Evolutionary conservation across 306 rosid genomes (phyloP), one percentile per base, ranked within the genome.

Genomic region (Geum urbanum): DNA sequence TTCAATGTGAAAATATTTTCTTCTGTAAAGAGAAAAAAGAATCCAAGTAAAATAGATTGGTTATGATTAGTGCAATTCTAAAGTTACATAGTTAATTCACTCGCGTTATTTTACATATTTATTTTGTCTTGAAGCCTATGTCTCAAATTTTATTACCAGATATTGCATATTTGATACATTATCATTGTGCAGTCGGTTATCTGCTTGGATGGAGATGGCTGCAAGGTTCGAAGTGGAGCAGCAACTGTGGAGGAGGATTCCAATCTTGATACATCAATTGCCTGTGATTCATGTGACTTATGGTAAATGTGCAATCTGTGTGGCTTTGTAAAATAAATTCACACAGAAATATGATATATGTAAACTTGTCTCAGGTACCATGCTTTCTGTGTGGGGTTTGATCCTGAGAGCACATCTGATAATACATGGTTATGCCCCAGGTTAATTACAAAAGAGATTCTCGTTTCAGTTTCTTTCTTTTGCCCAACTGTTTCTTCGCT

Each of bases 401-500:
- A 94, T 87, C 70, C 95, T 44, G 99, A 91, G 73, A 81, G 74
- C 71, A 78, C 96, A 58, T 85, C 89, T 41, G 99, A 91, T 48
- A 79, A 72, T 71, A 87, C 92, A 58, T 94, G 99, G 99, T 82
- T 94, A 84, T 94, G 99, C 89, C 99, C 99, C 50, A 89, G 97
- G 99, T 91, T 78, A 77, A 77, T 77, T 61, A 50, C 54, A 60
- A 41, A 59, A 59, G 67, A 47, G 57, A 60, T 62, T 63, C 46
- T 67, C 65, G 56, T 55, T 77, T 52, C 71, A 32, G 53, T 78
- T 63, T 8, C 18, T 19, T 55, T 50, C 32, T 65, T 9, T 66
- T 67, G 66, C 64, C 52, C 54, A 69, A 13, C 7, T 59, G 43
- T 73, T 78, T 35, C 40, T 43, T 51, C 50, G 27, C 39, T 9